Conservation (phyloP, 2,329 filamentous ascomycete genomes). For the Allantophomopsis lycopodina region DNA sequence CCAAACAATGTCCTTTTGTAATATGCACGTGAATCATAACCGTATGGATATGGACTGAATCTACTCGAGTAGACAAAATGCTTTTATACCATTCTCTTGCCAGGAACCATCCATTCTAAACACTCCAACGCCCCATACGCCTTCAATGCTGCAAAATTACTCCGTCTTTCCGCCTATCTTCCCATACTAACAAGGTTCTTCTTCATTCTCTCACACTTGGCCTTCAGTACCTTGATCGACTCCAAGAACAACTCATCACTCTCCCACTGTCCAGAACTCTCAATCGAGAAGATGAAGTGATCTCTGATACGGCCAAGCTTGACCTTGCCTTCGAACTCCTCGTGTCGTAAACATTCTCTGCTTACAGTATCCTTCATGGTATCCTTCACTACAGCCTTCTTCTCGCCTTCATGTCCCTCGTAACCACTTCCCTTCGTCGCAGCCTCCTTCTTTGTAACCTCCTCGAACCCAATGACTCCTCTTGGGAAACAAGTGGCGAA, state of each 20-base stretch:
- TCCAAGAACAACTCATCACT: conserved; percentile 91
- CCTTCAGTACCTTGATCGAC: conserved; percentile 70
- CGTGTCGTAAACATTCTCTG: conserved; percentile 79
- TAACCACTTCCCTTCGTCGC: conserved; percentile 46
- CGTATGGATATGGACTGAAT: no score
- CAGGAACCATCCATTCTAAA: conserved; percentile 7
- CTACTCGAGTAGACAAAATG: no score
- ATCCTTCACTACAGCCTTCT: conserved; percentile 77
- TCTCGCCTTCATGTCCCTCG: conserved; percentile 62
- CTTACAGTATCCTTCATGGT: conserved; percentile 92
- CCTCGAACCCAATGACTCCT: conserved; percentile 74
- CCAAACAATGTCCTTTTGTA: no score
- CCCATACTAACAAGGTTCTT: conserved; percentile 55
- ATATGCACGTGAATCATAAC: no score
- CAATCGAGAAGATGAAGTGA: conserved; percentile 94
- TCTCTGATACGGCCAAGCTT: conserved; percentile 81
- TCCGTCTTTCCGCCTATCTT: conserved; percentile 13
- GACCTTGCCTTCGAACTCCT: conserved; percentile 91
- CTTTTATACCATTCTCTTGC: no score
- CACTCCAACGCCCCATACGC: conserved; percentile 15
- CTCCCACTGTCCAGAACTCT: conserved; percentile 90
- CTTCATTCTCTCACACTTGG: conserved; percentile 67
- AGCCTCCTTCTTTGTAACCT: conserved; percentile 55
- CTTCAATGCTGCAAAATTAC: conserved; percentile 11
- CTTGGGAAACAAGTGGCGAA: conserved; percentile 80